These are phyloP conservation scores for Stemphylium lycopersici DNA, from an alignment of 2,329 filamentous ascomycete species.

Conservation along the genomic window DNA sequence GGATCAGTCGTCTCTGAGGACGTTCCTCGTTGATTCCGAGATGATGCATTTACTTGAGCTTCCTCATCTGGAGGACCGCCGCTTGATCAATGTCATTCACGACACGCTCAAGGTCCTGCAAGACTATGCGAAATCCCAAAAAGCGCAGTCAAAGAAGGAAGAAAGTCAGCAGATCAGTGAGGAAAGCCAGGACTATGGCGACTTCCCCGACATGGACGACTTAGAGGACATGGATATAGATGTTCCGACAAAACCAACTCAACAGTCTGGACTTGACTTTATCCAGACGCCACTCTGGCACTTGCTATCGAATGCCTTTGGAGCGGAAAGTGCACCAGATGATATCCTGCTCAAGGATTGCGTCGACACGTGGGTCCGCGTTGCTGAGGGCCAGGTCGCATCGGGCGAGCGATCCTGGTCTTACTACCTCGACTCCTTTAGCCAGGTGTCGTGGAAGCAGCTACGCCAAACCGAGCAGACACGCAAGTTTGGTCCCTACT, in stretches of 20 bases:
- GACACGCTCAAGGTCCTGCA: slow-evolving; percentile 58
- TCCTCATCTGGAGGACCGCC: slow-evolving; percentile 57
- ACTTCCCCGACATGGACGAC: slow-evolving; percentile 62
- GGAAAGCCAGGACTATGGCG: slow-evolving; percentile 70
- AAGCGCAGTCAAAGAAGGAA: slow-evolving; percentile 22
- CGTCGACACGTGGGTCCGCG: slow-evolving; percentile 61
- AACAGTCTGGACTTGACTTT: slow-evolving; percentile 42
- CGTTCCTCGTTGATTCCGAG: slow-evolving; percentile 53
- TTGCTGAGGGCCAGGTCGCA: slow-evolving; percentile 57
- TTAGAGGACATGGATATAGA: slow-evolving; percentile 40
- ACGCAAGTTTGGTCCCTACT: slow-evolving; percentile 54
- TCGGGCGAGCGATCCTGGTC: slow-evolving; percentile 58
- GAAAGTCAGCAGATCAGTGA: slow-evolving; percentile 53
- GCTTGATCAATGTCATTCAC: slow-evolving; percentile 54
- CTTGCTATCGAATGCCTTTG: slow-evolving; percentile 66
- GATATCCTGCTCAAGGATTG: slow-evolving; percentile 60
- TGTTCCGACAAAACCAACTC: not conserved
- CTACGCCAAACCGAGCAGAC: slow-evolving; percentile 54
- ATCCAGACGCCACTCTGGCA: slow-evolving; percentile 59
- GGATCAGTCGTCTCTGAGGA: slow-evolving; percentile 50
- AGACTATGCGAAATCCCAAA: slow-evolving; percentile 43
- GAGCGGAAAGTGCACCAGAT: slow-evolving; percentile 60
- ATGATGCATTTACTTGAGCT: slow-evolving; percentile 57
- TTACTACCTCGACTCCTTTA: slow-evolving; percentile 62
- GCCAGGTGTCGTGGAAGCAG: slow-evolving; percentile 57